Evolutionary conservation across 257 asterid genomes (phyloP), one percentile per base, ranked within the genome.

Genomic region (Salvia rosmarinus): DNA sequence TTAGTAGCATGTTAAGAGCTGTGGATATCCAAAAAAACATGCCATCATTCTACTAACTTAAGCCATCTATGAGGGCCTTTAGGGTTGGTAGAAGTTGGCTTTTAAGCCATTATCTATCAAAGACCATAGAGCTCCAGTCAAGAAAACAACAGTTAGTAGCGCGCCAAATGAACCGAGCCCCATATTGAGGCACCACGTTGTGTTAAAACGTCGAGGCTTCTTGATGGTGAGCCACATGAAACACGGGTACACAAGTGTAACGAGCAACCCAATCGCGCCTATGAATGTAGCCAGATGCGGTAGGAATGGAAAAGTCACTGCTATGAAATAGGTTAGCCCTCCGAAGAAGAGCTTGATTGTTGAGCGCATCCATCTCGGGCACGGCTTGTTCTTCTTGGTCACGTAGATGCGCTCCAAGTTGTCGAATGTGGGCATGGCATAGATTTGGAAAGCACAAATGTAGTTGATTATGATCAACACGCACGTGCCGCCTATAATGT

Each of bases 41-140:
- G 30, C 30, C 30, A 25, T 25, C 30, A 25, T 25, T 25, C 30
- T 25, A 25, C 30, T 25, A 25, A 25, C 30, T 25, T 25, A 25
- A 25, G 30, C 30, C 30, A 25, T 25, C 30, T 25, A 25, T 25
- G 30, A 25, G 30, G 30, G 30, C 30, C 30, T 35, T 35, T 46
- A 52, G 37, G 97, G 97, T 8, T 64, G 80, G 77, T 89, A 89
- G 85, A 91, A 91, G 67, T 91, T 87, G 11, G 97, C 95, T 21
- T 83, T 74, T 8, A 91, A 74, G n/a, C 85, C 88, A 34, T 75
- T n/a, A 47, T 5, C 78, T n/a, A 84, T 74, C 74, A 92, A 67
- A 59, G 78, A 73, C 94, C 96, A 88, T 11, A 86, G 51, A 9
- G 89, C 89, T 17, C 75, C 83, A 21, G 54, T 72, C 13, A 40